Conservation (phyloP, 139 green algal species). For the Zygnema cylindricum region DNA sequence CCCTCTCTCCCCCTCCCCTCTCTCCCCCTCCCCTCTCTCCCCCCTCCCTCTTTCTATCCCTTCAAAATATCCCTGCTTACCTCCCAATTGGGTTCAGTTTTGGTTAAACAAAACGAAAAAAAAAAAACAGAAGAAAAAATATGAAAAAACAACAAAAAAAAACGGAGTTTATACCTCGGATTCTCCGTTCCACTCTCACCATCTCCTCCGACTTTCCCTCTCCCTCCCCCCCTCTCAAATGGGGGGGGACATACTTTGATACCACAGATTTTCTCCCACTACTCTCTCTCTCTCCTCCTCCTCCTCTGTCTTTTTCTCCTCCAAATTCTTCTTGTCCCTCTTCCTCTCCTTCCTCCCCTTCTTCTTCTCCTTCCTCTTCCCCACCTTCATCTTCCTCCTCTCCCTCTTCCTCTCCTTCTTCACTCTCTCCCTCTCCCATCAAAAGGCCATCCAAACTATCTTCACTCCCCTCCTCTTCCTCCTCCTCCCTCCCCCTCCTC, state of each 20-base stretch:
- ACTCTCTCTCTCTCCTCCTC: neutral
- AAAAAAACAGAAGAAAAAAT: too few species aligned
- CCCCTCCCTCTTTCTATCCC: too few species aligned
- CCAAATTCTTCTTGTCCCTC: conserved; percentile 24
- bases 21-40: too few species aligned
- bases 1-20: too few species aligned
- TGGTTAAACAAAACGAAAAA: too few species aligned
- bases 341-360: neutral
- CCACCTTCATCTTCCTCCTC: neutral
- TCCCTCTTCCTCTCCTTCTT: conserved; percentile 39
- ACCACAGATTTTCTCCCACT: conserved; percentile 24
- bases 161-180: conserved; percentile 1
- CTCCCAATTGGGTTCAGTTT: too few species aligned
- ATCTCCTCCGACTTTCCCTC: conserved; percentile 15
- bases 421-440: conserved; percentile 21
- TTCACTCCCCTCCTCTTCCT: neutral
- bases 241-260: conserved; percentile 44
- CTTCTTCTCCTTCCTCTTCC: conserved; percentile 40
- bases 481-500: conserved; percentile 18
- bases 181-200: conserved; percentile 5
- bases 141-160: too few species aligned
- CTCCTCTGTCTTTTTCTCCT: conserved; percentile 33
- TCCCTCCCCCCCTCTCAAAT: conserved; percentile 24
- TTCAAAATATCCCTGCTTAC: too few species aligned
- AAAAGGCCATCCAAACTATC: neutral